These are phyloP conservation scores for Lentinula aciculospora DNA, from an alignment of 768 basidiomycete genomes.

Conservation along the genomic window DNA sequence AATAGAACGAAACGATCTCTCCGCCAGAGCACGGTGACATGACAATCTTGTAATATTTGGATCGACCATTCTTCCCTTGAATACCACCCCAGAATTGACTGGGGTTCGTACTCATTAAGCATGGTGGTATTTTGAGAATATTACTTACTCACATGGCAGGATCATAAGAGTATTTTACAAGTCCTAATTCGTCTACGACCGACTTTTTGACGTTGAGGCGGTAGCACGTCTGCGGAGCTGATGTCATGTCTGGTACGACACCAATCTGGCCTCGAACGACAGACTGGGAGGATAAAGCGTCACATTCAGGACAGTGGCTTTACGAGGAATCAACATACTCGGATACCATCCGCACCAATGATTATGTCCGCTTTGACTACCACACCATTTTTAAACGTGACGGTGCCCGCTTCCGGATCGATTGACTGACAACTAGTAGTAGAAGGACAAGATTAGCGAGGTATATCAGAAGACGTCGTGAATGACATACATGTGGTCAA, in stretches of 20 bases:
- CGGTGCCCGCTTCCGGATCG: constrained; percentile 16
- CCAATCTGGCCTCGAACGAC: constrained; percentile 16
- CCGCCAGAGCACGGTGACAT: constrained; percentile 25
- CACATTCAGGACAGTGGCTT: too few relatives aligned
- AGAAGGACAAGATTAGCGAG: background rate
- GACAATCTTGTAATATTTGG: constrained; percentile 29
- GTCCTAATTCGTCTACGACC: constrained; percentile 22
- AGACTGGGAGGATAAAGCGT: constrained; percentile 13
- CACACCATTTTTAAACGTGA: constrained; percentile 20
- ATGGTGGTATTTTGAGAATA: background rate
- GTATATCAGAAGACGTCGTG: background rate
- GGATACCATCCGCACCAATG: constrained; percentile 27
- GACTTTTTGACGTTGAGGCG: constrained; percentile 23
- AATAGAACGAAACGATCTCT: constrained; percentile 26
- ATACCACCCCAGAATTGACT: constrained; percentile 29
- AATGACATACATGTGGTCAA: constrained; percentile 13
- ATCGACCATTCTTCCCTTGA: constrained; percentile 17
- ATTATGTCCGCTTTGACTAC: constrained; percentile 23
- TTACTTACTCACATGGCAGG: constrained; percentile 22
- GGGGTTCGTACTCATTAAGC: background rate
- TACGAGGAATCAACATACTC: constrained; percentile 13
- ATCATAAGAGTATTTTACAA: constrained; percentile 22
- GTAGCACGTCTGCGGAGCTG: constrained; percentile 27
- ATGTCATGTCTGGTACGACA: constrained; percentile 16
- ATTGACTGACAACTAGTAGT: constrained; percentile 17